Conservation (phyloP, 805 yeast genomes). For the Blastobotrys americana region DNA sequence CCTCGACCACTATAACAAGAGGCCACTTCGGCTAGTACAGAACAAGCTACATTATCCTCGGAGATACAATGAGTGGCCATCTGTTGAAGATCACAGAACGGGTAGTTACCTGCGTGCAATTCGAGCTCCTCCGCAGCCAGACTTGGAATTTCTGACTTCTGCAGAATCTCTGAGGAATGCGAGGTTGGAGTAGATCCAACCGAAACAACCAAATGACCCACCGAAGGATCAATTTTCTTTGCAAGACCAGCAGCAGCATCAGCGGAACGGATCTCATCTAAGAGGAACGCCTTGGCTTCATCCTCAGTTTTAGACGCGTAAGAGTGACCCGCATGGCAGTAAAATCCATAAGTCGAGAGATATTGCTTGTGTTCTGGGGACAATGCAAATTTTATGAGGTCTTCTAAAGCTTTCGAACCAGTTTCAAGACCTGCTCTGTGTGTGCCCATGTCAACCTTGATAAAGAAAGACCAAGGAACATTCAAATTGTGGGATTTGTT, state of each 20-base stretch:
- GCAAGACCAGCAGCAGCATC: constrained; percentile 43
- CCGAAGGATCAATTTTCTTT: constrained; percentile 30
- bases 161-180: constrained; percentile 40
- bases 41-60: constrained; percentile 41
- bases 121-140: constrained; percentile 36
- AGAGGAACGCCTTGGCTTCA: constrained; percentile 42
- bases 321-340: constrained; percentile 76
- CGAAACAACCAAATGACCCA: constrained; percentile 43
- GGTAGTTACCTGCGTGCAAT: constrained; percentile 76
- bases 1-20: constrained; percentile 55
- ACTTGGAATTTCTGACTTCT: constrained; percentile 6
- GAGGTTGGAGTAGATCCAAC: constrained; percentile 83
- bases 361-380: constrained; percentile 23
- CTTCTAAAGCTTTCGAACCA: constrained; percentile 33
- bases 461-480: constrained; percentile 53
- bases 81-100: constrained; percentile 69
- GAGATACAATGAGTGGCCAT: constrained; percentile 57
- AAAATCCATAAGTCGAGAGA: constrained; percentile 55
- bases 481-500: constrained; percentile 22
- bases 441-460: constrained; percentile 68
- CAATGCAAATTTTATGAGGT: constrained; percentile 32
- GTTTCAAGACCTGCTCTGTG: constrained; percentile 54
- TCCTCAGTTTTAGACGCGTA: constrained; percentile 42
- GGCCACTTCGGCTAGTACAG: constrained; percentile 51
- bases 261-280: constrained; percentile 53